These are phyloP conservation scores for Coprinopsis strossmayeri DNA, from an alignment of 768 basidiomycete species.

Conservation along the genomic window DNA sequence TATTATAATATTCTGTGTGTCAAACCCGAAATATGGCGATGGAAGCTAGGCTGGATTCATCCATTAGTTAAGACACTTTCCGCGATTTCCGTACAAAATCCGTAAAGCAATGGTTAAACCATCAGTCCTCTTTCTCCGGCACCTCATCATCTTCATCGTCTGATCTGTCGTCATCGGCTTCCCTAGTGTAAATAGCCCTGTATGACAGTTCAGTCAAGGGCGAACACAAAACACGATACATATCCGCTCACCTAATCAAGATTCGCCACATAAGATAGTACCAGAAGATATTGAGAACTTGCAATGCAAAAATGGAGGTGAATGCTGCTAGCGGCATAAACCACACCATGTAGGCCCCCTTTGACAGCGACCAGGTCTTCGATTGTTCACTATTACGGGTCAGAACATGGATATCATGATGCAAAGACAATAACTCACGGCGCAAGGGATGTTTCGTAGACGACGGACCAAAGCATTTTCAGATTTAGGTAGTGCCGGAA, in stretches of 20 bases:
- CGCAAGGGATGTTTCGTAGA: conserved; percentile 66
- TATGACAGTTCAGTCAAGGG: conserved; percentile 10
- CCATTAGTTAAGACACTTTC: too few species aligned
- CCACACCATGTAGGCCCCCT: conserved; percentile 60
- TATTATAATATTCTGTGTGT: too few species aligned
- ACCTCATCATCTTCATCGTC: conserved; percentile 76
- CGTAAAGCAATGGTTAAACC: neutral
- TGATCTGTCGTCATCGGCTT: conserved; percentile 68
- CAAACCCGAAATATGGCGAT: too few species aligned
- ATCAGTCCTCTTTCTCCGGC: conserved; percentile 29
- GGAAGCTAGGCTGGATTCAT: too few species aligned
- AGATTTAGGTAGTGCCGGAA: conserved; percentile 92
- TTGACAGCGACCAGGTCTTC: conserved; percentile 50
- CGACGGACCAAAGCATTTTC: conserved; percentile 81
- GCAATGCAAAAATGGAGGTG: conserved; percentile 63
- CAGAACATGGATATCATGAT: neutral
- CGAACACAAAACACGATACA: conserved; percentile 1
- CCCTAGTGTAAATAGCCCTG: conserved; percentile 46
- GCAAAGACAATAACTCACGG: conserved; percentile 47
- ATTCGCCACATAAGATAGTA: conserved; percentile 81
- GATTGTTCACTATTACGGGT: conserved; percentile 37
- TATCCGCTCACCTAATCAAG: conserved; percentile 50
- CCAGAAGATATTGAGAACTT: conserved; percentile 90
- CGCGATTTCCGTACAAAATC: too few species aligned
- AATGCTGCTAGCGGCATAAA: conserved; percentile 89